Conservation (phyloP, 129 eudicot genomes). For the Lactuca sativa region DNA sequence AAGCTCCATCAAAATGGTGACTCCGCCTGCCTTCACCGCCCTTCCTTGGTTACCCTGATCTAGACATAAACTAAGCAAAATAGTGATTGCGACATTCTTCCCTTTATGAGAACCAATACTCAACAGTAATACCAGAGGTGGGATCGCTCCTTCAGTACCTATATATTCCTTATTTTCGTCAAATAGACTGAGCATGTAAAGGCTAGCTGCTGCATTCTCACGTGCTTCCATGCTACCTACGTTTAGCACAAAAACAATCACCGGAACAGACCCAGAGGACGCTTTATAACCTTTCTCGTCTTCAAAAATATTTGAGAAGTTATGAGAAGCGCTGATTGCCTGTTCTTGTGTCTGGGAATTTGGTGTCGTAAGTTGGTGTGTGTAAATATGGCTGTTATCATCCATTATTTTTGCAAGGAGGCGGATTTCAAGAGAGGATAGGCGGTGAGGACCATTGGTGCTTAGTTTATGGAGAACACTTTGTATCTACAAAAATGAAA, state of each 20-base stretch:
- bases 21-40: constrained; percentile 90
- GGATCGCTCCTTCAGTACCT: constrained; percentile 78
- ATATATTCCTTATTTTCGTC: constrained; percentile 79
- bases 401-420: constrained; percentile 91
- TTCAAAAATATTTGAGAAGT: constrained; percentile 87
- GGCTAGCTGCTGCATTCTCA: constrained; percentile 95
- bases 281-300: constrained; percentile 80
- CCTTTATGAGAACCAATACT: constrained; percentile 88
- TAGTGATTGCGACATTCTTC: constrained; percentile 91
- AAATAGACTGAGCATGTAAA: constrained; percentile 81
- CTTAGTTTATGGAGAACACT: too few species aligned
- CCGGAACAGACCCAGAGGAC: constrained; percentile 86
- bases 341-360: constrained; percentile 94
- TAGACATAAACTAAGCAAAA: constrained; percentile 78
- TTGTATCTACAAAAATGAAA: too few species aligned
- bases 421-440: constrained; percentile 84
- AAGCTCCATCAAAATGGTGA: constrained; percentile 62
- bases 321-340: constrained; percentile 87
- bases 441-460: constrained; percentile 60
- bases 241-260: constrained; percentile 76
- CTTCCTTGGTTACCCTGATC: constrained; percentile 89
- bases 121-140: constrained; percentile 72
- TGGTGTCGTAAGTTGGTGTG: constrained; percentile 58
- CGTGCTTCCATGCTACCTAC: constrained; percentile 95
- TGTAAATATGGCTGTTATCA: constrained; percentile 77